These are phyloP conservation scores for Flammula alnicola DNA, from an alignment of 1,284 basidiomycete species.

Conservation along the genomic window DNA sequence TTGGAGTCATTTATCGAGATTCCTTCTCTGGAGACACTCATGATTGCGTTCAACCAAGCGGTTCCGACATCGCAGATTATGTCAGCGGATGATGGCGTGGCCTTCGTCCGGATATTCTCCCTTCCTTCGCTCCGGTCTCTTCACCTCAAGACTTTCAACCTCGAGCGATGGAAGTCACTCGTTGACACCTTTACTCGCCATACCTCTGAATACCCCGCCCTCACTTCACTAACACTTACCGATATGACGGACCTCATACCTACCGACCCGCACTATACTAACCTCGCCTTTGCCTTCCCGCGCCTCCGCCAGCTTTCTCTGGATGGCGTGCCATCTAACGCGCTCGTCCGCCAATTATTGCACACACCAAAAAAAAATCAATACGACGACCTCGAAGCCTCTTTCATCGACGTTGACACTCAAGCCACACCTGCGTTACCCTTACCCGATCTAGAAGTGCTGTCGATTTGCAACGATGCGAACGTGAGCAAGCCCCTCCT, in stretches of 20 bases:
- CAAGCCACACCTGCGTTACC: too few species aligned
- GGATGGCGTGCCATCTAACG: conserved; percentile 22
- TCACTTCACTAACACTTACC: conserved; percentile 28
- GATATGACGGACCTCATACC: conserved; percentile 23
- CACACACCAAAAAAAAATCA: not conserved
- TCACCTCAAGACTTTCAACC: conserved; percentile 25
- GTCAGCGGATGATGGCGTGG: not conserved
- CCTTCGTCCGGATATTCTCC: conserved; percentile 1
- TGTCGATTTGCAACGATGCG: conserved; percentile 27
- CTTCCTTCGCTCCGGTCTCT: conserved; percentile 27
- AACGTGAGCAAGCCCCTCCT: conserved; percentile 29
- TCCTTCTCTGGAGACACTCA: not conserved
- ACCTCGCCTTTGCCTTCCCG: conserved; percentile 27
- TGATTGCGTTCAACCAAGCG: not conserved
- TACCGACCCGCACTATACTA: conserved; percentile 7
- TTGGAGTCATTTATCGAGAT: not conserved
- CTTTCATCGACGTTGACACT: too few species aligned
- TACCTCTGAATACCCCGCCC: conserved; percentile 19
- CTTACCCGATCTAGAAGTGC: conserved; percentile 26
- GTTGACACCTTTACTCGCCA: conserved; percentile 16
- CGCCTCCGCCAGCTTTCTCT: conserved; percentile 25
- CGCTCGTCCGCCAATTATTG: conserved; percentile 27
- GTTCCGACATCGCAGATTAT: not conserved
- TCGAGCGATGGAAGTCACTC: conserved; percentile 23
- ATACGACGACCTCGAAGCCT: not conserved